Percentiles rank a stretch among this genome's conserved stretches.
Evolutionary conservation across 2,329 filamentous ascomycete genomes (phyloP).

Genomic region (Endothia cerciana): DNA sequence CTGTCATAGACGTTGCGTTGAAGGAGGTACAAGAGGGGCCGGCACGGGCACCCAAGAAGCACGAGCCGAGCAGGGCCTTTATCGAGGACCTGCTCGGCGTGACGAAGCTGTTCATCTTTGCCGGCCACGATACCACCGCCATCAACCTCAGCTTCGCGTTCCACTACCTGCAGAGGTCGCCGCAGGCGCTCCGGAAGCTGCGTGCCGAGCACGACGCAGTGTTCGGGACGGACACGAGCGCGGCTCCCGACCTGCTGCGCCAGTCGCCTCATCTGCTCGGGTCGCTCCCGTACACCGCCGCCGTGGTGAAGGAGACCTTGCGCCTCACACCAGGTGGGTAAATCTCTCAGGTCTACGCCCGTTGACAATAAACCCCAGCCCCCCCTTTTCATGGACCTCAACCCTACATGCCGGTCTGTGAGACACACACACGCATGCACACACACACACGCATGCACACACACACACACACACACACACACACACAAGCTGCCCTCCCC

Average conservation of each 20-base stretch:
- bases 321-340: slow-evolving; percentile 43
- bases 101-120: slow-evolving; percentile 37
- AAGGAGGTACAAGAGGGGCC: slow-evolving; percentile 29
- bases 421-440: too few relatives aligned
- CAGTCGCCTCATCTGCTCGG: slow-evolving; percentile 50
- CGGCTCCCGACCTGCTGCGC: slow-evolving; percentile 41
- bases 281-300: slow-evolving; percentile 53
- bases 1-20: slow-evolving; percentile 34
- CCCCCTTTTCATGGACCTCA: too few relatives aligned
- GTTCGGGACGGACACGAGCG: slow-evolving; percentile 35
- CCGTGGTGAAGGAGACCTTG: slow-evolving; percentile 58
- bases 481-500: too few relatives aligned
- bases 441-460: too few relatives aligned
- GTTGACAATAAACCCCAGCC: too few relatives aligned
- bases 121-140: slow-evolving; percentile 26
- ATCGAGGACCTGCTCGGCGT: slow-evolving; percentile 19
- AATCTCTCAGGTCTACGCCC: too few relatives aligned
- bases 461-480: too few relatives aligned
- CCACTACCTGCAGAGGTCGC: slow-evolving; percentile 32
- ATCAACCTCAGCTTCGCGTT: slow-evolving; percentile 17
- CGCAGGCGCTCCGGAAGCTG: slow-evolving; percentile 31
- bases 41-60: neutral
- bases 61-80: neutral
- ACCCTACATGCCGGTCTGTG: too few relatives aligned
- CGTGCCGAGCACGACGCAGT: slow-evolving; percentile 36